Conservation (phyloP, 2,329 filamentous ascomycete species). For the Diaporthe citriasiana region DNA sequence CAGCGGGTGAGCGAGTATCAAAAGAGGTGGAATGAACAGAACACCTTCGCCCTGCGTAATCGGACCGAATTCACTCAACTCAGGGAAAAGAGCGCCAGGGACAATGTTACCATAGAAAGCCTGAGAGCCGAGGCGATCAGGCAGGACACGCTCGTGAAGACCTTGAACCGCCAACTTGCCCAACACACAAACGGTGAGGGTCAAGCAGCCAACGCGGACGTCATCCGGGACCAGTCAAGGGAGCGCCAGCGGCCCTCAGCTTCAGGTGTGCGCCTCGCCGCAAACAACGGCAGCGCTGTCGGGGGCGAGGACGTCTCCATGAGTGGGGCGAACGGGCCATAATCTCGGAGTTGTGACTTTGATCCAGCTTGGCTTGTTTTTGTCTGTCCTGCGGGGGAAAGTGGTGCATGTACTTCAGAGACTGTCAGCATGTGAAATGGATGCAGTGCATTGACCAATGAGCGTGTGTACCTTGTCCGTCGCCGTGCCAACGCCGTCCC, state of each 20-base stretch:
- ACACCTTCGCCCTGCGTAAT: constrained; percentile 19
- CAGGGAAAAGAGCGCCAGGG: constrained; percentile 26
- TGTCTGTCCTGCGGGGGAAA: neutral
- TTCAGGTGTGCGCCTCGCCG: neutral
- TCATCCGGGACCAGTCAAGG: neutral
- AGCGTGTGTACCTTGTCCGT: neutral
- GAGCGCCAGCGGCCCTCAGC: neutral
- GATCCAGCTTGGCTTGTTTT: neutral
- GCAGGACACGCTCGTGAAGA: constrained; percentile 17
- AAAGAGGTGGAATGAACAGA: constrained; percentile 44
- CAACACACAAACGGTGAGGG: neutral
- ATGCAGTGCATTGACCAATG: neutral
- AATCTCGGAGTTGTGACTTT: neutral
- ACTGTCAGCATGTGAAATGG: neutral
- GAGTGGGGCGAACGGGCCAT: neutral
- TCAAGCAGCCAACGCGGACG: neutral
- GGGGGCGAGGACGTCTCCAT: neutral
- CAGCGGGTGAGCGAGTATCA: constrained; percentile 54
- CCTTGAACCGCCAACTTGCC: neutral
- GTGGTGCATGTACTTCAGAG: too few species aligned
- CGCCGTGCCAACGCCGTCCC: constrained; percentile 23
- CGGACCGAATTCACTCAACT: constrained; percentile 20
- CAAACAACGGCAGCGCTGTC: neutral
- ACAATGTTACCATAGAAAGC: constrained; percentile 8
- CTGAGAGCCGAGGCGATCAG: constrained; percentile 2